Percentiles rank a stretch among this genome's conserved stretches.
phyloP scores from a whole-genome alignment of 2,329 filamentous ascomycete genomes.

The Cladosporium austrohemisphaericum region DNA sequence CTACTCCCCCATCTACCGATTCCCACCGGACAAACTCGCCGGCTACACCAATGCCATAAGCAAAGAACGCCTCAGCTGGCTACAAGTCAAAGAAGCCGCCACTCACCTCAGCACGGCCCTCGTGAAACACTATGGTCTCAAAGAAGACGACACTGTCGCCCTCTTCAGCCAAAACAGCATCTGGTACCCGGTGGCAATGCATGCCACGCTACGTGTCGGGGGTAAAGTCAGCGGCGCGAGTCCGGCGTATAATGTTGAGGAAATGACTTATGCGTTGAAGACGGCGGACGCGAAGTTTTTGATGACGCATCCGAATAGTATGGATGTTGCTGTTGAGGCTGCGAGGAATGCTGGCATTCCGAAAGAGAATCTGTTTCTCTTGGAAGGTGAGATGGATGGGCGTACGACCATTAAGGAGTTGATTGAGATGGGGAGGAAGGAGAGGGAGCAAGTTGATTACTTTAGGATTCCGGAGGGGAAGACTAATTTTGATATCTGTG shows the following conservation, averaged over 20 bases:
- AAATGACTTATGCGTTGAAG: conserved; percentile 63
- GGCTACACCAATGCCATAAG: conserved; percentile 59
- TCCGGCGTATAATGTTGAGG: conserved; percentile 64
- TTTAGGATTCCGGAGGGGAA: conserved; percentile 52
- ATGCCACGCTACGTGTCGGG: conserved; percentile 51
- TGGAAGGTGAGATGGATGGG: conserved; percentile 52
- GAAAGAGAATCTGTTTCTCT: conserved; percentile 51
- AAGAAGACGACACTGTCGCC: conserved; percentile 54
- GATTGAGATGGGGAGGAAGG: conserved; percentile 41
- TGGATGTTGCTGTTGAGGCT: conserved; percentile 53
- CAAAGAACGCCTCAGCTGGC: conserved; percentile 55
- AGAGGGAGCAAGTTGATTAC: conserved; percentile 42
- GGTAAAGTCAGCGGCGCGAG: conserved; percentile 60
- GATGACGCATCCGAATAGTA: conserved; percentile 53
- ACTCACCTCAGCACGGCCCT: conserved; percentile 60
- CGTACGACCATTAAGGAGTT: conserved; percentile 49
- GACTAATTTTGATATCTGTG: conserved; percentile 54
- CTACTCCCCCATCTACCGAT: conserved; percentile 48
- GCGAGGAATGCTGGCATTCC: conserved; percentile 54
- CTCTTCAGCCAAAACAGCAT: conserved; percentile 63
- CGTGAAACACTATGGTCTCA: conserved; percentile 52
- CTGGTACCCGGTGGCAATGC: conserved; percentile 64
- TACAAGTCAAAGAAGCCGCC: conserved; percentile 55
- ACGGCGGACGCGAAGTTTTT: conserved; percentile 56
- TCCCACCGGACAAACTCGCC: conserved; percentile 39